Base-by-base conservation (phyloP, 2,329 filamentous ascomycete species). In the Cucurbitaria berberidis region DNA sequence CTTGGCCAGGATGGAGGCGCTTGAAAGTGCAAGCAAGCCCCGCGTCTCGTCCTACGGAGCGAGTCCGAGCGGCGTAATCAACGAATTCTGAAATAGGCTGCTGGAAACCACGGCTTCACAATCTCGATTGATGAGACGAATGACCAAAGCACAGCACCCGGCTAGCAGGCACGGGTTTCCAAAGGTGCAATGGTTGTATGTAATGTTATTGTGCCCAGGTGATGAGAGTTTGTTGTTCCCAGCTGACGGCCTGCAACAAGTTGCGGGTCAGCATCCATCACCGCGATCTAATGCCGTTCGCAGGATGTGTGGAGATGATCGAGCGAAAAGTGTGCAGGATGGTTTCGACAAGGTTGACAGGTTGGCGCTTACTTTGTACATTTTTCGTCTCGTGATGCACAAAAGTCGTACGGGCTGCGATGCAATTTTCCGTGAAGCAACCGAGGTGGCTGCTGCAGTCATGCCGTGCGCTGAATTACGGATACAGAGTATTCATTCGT, bases 341-440 rank as follows among this genome's bases (percentile, higher is more conserved):
- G 18, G 40, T 24, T 24, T 21, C 30, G 36, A 51, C 55, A 53
- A 35, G 57, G 54, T 56, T 45, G 42, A 45, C 55, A 55, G 51
- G 45, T 53, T 55, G 59, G 62, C 60, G 62, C 66, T 69, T 62
- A 62, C 63, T 53, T 51, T 49, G 51, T 51, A 48, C 45, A 50
- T 36, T 39, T 21, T 55, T 53, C 53, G 63, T 69, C 62, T 67
- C 55, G 67, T 70, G 68, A 70, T 67, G 63, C 62, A 68, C 62
- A 64, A 55, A 53, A n/a, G 55, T 58, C 32, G 56, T 52, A 63
- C 61, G 43, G 55, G 48, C 55, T 57, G 52, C 51, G 53, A 59
- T 52, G 54, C 55, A 64, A 59, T 56, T 51, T 59, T 55, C 60
- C 55, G 57, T 45, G 35, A 57, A 57, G 47, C 40, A 55, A 59